Percentiles rank a stretch among this genome's conserved stretches.
These are phyloP conservation scores for Ophiocordyceps camponoti-floridani DNA, from an alignment of 2,329 filamentous ascomycete genomes.

Conservation along the genomic window DNA sequence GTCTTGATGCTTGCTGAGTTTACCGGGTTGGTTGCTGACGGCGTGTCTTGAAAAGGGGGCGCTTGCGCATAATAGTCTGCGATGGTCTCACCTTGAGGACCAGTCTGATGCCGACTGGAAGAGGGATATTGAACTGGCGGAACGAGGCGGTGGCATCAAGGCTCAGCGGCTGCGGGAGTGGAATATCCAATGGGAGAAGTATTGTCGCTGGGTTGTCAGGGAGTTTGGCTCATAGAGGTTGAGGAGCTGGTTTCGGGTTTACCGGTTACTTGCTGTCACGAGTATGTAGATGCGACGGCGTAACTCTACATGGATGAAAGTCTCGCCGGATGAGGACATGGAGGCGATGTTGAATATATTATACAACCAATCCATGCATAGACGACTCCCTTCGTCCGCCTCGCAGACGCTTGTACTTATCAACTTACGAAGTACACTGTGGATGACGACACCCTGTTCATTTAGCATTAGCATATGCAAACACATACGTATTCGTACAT, in stretches of 20 bases:
- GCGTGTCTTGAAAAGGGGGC: not conserved
- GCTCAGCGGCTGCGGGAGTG: not conserved
- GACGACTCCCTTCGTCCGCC: too few species aligned
- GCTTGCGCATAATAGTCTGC: not conserved
- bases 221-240: not conserved
- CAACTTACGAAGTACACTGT: too few species aligned
- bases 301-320: too few species aligned
- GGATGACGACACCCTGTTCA: too few species aligned
- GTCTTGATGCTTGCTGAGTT: not conserved
- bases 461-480: too few species aligned
- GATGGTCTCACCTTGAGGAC: not conserved
- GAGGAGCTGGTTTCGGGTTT: not conserved
- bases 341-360: too few species aligned
- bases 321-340: too few species aligned
- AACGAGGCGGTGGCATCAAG: not conserved
- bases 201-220: not conserved
- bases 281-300: too few species aligned
- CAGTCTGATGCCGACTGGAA: not conserved
- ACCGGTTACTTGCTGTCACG: too few species aligned
- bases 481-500: too few species aligned
- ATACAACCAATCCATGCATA: too few species aligned
- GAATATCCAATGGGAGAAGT: not conserved
- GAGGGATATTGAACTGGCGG: not conserved
- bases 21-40: not conserved
- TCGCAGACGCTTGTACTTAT: too few species aligned